Evolutionary conservation across 495 filamentous ascomycete species (phyloP), one percentile per base, ranked within the genome.

Genomic region (Aspergillus cristatus): DNA sequence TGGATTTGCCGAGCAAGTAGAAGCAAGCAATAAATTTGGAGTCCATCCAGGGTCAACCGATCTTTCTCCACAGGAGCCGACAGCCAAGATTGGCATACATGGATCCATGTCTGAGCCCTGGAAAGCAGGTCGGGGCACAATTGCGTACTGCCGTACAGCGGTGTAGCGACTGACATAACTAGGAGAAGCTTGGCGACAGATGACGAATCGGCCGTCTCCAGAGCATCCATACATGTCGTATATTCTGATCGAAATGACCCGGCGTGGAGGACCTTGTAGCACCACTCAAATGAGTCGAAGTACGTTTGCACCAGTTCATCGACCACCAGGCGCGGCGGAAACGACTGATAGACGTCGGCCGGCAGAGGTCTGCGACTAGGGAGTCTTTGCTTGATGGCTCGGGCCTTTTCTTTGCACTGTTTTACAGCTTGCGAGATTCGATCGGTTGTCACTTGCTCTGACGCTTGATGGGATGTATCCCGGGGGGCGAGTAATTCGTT

Each of bases 11-110:
- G 63, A 5, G 71, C 64, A 13, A 79, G 54, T 14, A 74, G 50
- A 0, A 63, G 40, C 11, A 79, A 50, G 33, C 71, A 75, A 34
- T 73, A 55, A 3, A 75, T 51, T 43, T 75, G 73, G 0, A 78
- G 20, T 0, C 60, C 62, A 1, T 46, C 43, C 10, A 74, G 32
- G 24, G 56, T 51, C 1, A 76, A 38, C 5, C 65, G 58, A 15
- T 64, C 52, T 41, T 75, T 76, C 38, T 74, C 63, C 2, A 71
- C 17, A 0, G 73, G 73, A 0, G 49, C 67, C 0, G 66, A 65
- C 5, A 76, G 55, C 73, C 73, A 76, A 0, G 51, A 54, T 37
- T 77, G 69, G 8, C 67, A 52, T 5, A 59, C 52, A 31, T 71
- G 58, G 11, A 75, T 48, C 70, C 71, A 78, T 13, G 48, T 46